Percentiles rank a stretch among this genome's conserved stretches.
Conservation (phyloP, 345 rosid genomes). For the Salix caprea region DNA sequence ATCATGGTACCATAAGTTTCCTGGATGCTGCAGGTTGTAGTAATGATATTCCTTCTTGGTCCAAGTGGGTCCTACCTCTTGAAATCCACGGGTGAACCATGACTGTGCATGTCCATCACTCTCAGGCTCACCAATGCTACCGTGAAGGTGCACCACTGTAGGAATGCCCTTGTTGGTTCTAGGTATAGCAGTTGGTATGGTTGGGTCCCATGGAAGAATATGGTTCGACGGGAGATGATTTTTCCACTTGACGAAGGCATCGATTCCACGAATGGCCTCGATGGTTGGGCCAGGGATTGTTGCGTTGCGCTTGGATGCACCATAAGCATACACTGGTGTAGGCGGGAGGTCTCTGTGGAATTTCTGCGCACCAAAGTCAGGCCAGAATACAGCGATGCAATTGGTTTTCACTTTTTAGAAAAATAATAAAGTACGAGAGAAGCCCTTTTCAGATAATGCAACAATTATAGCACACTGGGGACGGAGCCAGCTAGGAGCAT, state of each 20-base stretch:
- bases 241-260: slow-evolving; percentile 63
- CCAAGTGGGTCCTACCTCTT: slow-evolving; percentile 62
- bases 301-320: slow-evolving; percentile 48
- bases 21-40: slow-evolving; percentile 70
- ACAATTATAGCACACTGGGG: too few relatives aligned
- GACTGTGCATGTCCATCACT: slow-evolving; percentile 75
- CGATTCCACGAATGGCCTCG: slow-evolving; percentile 65
- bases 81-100: slow-evolving; percentile 78
- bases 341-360: slow-evolving; percentile 85
- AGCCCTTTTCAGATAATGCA: too few relatives aligned
- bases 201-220: slow-evolving; percentile 90
- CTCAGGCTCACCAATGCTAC: slow-evolving; percentile 62
- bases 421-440: not conserved
- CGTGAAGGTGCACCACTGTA: slow-evolving; percentile 95
- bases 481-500: too few relatives aligned
- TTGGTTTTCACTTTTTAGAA: too few relatives aligned
- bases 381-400: too few relatives aligned
- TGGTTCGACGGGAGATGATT: slow-evolving; percentile 81
- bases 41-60: slow-evolving; percentile 49
- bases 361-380: slow-evolving; percentile 38
- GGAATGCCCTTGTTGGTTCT: slow-evolving; percentile 52
- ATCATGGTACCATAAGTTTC: slow-evolving; percentile 92
- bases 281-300: slow-evolving; percentile 92
- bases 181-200: slow-evolving; percentile 65
- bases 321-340: slow-evolving; percentile 79